Percentiles rank a stretch among this genome's conserved stretches.
phyloP scores from a whole-genome alignment of 768 basidiomycete species.

The Phlegmacium glaucopus region DNA sequence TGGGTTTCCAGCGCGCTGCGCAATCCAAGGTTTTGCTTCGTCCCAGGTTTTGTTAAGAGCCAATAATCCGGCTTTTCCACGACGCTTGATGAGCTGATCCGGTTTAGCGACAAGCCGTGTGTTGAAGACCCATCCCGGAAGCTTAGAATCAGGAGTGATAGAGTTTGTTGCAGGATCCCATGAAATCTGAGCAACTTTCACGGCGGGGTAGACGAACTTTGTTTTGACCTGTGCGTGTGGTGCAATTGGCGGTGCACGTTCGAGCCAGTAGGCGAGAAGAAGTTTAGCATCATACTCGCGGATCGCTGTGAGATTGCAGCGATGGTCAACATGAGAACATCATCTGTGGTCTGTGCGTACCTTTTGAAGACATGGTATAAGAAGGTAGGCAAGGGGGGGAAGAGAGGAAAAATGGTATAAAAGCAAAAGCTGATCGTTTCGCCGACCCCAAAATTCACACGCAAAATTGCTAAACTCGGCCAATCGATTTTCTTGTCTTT shows the following conservation, averaged over 20 bases:
- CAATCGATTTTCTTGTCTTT: no score
- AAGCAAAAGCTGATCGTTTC: constrained; percentile 12
- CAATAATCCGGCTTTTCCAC: constrained; percentile 96
- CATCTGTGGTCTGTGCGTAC: constrained; percentile 21
- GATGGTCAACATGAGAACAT: constrained; percentile 1
- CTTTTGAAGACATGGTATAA: constrained; percentile 44
- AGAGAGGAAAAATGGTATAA: constrained; percentile 20
- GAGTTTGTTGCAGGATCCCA: constrained; percentile 72
- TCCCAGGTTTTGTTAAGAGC: constrained; percentile 92
- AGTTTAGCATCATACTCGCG: constrained; percentile 99
- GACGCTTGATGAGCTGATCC: constrained; percentile 98
- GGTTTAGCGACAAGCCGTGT: constrained; percentile 94
- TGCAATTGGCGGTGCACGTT: constrained; percentile 80
- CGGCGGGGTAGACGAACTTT: constrained; percentile 60
- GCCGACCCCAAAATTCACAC: no score
- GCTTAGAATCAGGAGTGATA: constrained; percentile 47
- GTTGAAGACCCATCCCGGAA: constrained; percentile 81
- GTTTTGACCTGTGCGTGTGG: constrained; percentile 52
- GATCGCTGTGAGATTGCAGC: constrained; percentile 48
- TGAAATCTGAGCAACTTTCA: constrained; percentile 80
- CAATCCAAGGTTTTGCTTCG: constrained; percentile 85
- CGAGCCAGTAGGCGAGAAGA: constrained; percentile 95
- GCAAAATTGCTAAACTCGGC: no score
- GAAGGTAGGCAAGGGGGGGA: constrained; percentile 17
- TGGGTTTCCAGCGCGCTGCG: constrained; percentile 85